Evolutionary conservation across 768 basidiomycete genomes (phyloP).

Genomic region (Serendipita vermifera): DNA sequence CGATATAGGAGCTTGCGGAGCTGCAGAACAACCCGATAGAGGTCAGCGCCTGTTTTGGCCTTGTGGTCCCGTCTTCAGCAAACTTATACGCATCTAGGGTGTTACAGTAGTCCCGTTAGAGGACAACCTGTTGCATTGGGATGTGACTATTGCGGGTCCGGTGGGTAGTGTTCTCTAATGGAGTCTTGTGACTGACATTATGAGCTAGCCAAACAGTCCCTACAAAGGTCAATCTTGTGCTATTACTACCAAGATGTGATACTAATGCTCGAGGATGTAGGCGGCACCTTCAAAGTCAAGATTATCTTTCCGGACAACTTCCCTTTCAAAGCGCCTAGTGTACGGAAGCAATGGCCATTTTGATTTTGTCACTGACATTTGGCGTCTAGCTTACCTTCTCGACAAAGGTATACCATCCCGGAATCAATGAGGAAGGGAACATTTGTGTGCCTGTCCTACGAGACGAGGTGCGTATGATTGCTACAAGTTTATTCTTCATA

Average conservation of each 20-base stretch:
- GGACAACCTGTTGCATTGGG: constrained; percentile 65
- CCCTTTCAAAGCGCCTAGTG: constrained; percentile 77
- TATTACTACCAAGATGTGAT: neutral
- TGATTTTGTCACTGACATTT: neutral
- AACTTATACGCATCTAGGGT: constrained; percentile 31
- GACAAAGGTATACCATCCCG: constrained; percentile 83
- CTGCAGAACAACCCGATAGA: constrained; percentile 51
- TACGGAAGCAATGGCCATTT: constrained; percentile 23
- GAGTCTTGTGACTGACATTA: neutral
- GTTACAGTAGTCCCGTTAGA: constrained; percentile 50
- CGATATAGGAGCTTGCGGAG: constrained; percentile 49
- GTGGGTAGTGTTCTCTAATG: constrained; percentile 31
- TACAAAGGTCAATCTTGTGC: constrained; percentile 38
- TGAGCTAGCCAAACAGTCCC: constrained; percentile 54
- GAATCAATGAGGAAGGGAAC: constrained; percentile 69
- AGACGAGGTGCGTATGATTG: constrained; percentile 55
- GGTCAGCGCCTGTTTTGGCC: constrained; percentile 27
- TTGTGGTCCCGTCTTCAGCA: neutral
- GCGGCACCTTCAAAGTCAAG: constrained; percentile 64
- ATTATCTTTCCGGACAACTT: constrained; percentile 64
- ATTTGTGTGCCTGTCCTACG: constrained; percentile 76
- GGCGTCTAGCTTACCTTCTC: constrained; percentile 55
- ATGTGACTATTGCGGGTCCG: constrained; percentile 59
- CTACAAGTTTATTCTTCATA: constrained; percentile 5
- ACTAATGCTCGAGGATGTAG: neutral